A percentile compares a stretch with the other conserved stretches of the same genome.
Evolutionary conservation across 2,329 filamentous ascomycete genomes (phyloP).

Genomic region (Clonostachys sp.): DNA sequence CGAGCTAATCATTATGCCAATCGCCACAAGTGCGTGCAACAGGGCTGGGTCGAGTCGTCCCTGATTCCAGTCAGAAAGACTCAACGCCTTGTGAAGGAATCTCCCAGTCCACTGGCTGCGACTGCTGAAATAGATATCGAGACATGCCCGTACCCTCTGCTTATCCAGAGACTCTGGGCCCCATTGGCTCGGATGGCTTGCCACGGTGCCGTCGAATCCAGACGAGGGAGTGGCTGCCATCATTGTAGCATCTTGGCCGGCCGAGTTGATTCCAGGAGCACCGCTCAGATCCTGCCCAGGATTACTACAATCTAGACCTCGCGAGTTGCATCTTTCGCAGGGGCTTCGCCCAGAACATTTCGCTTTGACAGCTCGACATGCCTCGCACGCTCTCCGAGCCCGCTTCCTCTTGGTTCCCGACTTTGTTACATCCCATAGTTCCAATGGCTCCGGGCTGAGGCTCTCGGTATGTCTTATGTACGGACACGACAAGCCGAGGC

Average conservation of each 20-base stretch:
- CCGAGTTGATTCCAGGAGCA: too few species aligned
- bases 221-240: too few species aligned
- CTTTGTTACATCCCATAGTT: conserved; percentile 10
- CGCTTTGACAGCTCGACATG: conserved; percentile 25
- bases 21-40: conserved; percentile 12
- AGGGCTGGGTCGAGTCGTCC: conserved; percentile 9
- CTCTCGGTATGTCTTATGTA: background rate
- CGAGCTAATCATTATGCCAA: conserved; percentile 2
- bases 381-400: conserved; percentile 17
- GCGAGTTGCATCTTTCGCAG: conserved; percentile 19
- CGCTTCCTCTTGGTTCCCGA: conserved; percentile 18
- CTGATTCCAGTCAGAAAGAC: conserved; percentile 14
- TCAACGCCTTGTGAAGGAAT: conserved; percentile 12
- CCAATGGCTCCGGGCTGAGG: background rate
- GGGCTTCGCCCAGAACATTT: conserved; percentile 25
- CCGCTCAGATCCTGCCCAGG: too few species aligned
- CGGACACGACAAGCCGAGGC: background rate
- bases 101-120: conserved; percentile 8
- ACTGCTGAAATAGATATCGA: conserved; percentile 15
- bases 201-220: too few species aligned
- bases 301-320: conserved; percentile 3
- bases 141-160: too few species aligned
- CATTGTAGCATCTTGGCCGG: too few species aligned
- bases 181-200: too few species aligned
- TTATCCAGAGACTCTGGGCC: too few species aligned